Evolutionary conservation across 2,329 filamentous ascomycete genomes (phyloP), one percentile per base, ranked within the genome.

Genomic region (Epichloe bromicola): DNA sequence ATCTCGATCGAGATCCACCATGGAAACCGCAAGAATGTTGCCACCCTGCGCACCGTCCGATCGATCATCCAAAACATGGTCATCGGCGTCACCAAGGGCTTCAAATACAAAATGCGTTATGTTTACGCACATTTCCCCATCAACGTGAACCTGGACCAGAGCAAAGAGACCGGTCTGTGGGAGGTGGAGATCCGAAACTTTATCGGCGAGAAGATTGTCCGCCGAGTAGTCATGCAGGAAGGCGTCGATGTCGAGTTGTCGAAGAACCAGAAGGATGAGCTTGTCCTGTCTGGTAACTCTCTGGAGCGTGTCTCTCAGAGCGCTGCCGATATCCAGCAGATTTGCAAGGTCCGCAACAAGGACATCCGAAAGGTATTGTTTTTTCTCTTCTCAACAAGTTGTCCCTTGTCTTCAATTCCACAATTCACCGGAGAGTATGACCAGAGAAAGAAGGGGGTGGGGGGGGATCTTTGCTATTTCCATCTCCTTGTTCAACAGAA

Each of bases 91-190:
- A 98, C 93, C 73, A 95, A 91, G 81, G 93, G 93, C 64, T 98
- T 86, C 88, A 94, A 94, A 80, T 98, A 98, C 86, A 98, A 98
- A 88, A 97, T 98, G 91, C 88, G 94, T 69, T 98, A 98, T 80
- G 93, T 98, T 75, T 98, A 98, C 74, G 93, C 93, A 72, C 93
- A 98, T 85, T 98, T 98, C 72, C 93, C 93, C 76, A 98, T 98
- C 88, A 98, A 98, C 83, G 91, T 98, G 79, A 97, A 96, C 82
- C 75, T 98, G 63, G 89, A 95, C 67, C 90, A 96, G 86, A 91
- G 91, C 82, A 72, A 74, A 68, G 93, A 97, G 78, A 93, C 88
- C 58, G 90, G 84, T 63, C 75, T 84, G 65, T 86, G 69, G 70
- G 86, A 95, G 75, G 87, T 98, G 69, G 93, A 98, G 85, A 97